phyloP scores from a whole-genome alignment of 768 basidiomycete species.

The Fomitopsis serialis region DNA sequence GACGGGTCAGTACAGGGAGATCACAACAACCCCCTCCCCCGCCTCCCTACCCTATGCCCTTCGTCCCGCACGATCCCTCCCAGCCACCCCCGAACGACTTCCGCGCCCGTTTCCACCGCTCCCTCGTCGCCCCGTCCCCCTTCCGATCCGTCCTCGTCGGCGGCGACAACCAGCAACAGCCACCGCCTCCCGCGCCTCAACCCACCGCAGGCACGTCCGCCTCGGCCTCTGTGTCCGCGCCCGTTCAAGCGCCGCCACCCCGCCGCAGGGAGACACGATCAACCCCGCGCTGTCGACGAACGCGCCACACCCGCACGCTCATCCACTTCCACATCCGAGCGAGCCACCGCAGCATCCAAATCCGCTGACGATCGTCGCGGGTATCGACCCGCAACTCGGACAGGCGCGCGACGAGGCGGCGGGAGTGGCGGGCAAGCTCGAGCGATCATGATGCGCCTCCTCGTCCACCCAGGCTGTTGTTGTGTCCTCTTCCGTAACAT shows the following conservation, averaged over 20 bases:
- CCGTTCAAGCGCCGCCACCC: neutral
- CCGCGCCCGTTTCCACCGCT: conserved; percentile 60
- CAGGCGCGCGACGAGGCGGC: conserved; percentile 30
- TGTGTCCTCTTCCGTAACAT: no score
- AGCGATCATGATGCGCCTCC: conserved; percentile 12
- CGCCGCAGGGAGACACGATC: conserved; percentile 10
- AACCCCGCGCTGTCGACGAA: conserved; percentile 16
- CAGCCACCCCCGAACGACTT: conserved; percentile 44
- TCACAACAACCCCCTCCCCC: conserved; percentile 13
- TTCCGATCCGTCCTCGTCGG: conserved; percentile 33
- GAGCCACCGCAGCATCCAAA: neutral
- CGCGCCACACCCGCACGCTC: no score
- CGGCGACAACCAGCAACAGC: conserved; percentile 13
- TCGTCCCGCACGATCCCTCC: conserved; percentile 25
- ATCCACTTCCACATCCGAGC: neutral
- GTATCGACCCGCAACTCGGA: conserved; percentile 28
- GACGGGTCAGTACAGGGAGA: conserved; percentile 22
- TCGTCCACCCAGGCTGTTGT: no score
- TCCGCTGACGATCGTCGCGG: conserved; percentile 2
- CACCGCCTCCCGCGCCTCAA: conserved; percentile 1
- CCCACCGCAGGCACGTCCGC: neutral
- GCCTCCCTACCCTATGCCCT: conserved; percentile 19
- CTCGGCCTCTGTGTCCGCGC: conserved; percentile 9
- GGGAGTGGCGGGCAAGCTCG: conserved; percentile 26
- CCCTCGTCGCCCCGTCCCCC: conserved; percentile 55